These are phyloP conservation scores for Chalciporus chontae DNA, from an alignment of 768 basidiomycete species.

Conservation along the genomic window DNA sequence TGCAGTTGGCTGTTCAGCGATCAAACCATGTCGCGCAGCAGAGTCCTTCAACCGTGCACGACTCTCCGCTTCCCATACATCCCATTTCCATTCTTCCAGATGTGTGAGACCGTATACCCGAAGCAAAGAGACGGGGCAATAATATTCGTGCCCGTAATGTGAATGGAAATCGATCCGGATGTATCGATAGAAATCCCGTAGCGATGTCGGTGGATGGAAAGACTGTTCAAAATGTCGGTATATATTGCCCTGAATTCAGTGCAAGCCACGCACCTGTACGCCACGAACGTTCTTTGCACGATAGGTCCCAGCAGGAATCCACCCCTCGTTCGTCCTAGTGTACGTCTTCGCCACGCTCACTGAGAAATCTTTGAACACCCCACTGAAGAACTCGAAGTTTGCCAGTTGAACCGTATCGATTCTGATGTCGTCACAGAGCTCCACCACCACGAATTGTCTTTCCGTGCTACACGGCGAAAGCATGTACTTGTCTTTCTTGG, in stretches of 20 bases:
- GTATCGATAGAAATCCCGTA: slow-evolving; percentile 87
- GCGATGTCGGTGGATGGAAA: slow-evolving; percentile 70
- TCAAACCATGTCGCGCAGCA: slow-evolving; percentile 6
- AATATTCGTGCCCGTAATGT: slow-evolving; percentile 93
- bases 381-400: slow-evolving; percentile 97
- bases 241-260: neutral
- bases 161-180: slow-evolving; percentile 92
- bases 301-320: slow-evolving; percentile 74
- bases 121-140: slow-evolving; percentile 90
- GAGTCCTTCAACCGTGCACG: slow-evolving; percentile 41
- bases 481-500: slow-evolving; percentile 94
- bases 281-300: slow-evolving; percentile 88
- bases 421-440: slow-evolving; percentile 95
- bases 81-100: slow-evolving; percentile 95
- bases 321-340: slow-evolving; percentile 53
- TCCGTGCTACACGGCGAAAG: slow-evolving; percentile 76
- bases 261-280: slow-evolving; percentile 63
- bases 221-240: slow-evolving; percentile 40
- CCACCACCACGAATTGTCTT: slow-evolving; percentile 82
- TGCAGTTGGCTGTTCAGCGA: slow-evolving; percentile 22
- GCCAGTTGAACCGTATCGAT: slow-evolving; percentile 96
- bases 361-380: slow-evolving; percentile 89
- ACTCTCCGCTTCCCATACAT: slow-evolving; percentile 74
- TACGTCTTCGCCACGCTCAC: slow-evolving; percentile 87
- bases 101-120: slow-evolving; percentile 95